Conservation (phyloP, 2,329 filamentous ascomycete genomes). For the Cercospora brassicicola region DNA sequence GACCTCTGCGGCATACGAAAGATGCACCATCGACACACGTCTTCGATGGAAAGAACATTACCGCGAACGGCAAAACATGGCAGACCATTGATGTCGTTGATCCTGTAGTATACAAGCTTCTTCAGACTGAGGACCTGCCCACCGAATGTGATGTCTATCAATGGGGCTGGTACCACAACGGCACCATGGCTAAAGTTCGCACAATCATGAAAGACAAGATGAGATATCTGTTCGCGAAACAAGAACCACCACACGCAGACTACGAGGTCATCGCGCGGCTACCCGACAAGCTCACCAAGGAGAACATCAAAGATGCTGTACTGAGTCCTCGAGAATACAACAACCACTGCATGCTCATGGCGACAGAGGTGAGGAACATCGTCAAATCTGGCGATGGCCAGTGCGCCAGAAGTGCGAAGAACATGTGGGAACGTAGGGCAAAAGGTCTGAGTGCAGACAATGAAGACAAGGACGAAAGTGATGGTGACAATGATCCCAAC, state of each 20-base stretch:
- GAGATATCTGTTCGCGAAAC: conserved; percentile 43
- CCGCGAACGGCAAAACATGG: conserved; percentile 84
- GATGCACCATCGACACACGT: conserved; percentile 61
- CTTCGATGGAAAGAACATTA: conserved; percentile 76
- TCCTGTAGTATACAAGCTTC: conserved; percentile 65
- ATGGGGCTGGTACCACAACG: conserved; percentile 83
- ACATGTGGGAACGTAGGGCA: conserved; percentile 18
- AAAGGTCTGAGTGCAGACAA: conserved; percentile 21
- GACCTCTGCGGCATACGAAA: conserved; percentile 22
- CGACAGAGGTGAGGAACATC: conserved; percentile 17
- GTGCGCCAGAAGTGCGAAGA: conserved; percentile 10
- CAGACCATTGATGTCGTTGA: conserved; percentile 92
- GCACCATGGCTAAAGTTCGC: conserved; percentile 78
- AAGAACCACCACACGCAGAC: conserved; percentile 35
- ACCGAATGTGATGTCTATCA: conserved; percentile 49
- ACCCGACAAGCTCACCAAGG: conserved; percentile 25
- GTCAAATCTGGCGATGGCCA: conserved; percentile 16
- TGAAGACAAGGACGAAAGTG: conserved; percentile 18
- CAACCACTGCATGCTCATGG: conserved; percentile 12
- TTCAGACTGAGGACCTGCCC: conserved; percentile 60
- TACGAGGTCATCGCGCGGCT: conserved; percentile 27
- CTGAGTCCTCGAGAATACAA: conserved; percentile 7
- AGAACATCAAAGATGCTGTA: conserved; percentile 22
- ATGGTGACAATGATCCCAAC: conserved; percentile 16
- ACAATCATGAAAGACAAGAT: conserved; percentile 88